Base-by-base conservation (phyloP, 108 stramenopile species). In the Fistulifera solaris region DNA sequence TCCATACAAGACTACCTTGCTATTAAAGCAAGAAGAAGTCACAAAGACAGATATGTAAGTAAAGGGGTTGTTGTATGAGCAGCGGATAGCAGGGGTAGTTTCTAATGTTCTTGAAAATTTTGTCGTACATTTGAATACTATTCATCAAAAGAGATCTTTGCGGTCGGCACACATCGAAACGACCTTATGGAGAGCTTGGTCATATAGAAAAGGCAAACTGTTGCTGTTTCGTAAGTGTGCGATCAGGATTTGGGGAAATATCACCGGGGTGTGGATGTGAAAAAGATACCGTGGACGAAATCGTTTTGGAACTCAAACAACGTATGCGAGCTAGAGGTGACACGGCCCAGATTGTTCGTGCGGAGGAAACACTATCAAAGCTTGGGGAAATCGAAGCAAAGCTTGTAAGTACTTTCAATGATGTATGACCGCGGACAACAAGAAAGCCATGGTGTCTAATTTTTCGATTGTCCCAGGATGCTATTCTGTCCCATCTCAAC, bases 151-250 rank as follows among this genome's bases (percentile, higher is more conserved):
- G 44, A 17, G 44, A 45, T 11, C 16, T 54, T 38, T 54, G 54
- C 25, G 54, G 54, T 14, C 46, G 15, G 3, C 54, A 54, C 31
- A 16, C 16, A 16, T 35, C 28, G 8, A 38, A 40, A 39, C 52
- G 60, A n/a, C 63, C 71, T 11, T 72, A 72, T 38, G 71, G 65
- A 19, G 71, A 72, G 35, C 65, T 72, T 4, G 71, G 71, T 23
- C 62, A 52, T 7, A 65, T 72, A 1, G 57, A 59, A 23, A 39
- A 23, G 8, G 18, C 16, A 1, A 55, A 62, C 38, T 61, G 60
- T 40, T 59, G 40, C 40, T 72, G 71, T 56, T 72, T 50, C 39
- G 49, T 62, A 12, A 43, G 53, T 11, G 66, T 40, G 23, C n/a
- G 25, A 2, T 67, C 66, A 12, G 48, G 26, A 2, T 54, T 67